phyloP scores from a whole-genome alignment of 495 filamentous ascomycete species.

The Podospora fimiseda region DNA sequence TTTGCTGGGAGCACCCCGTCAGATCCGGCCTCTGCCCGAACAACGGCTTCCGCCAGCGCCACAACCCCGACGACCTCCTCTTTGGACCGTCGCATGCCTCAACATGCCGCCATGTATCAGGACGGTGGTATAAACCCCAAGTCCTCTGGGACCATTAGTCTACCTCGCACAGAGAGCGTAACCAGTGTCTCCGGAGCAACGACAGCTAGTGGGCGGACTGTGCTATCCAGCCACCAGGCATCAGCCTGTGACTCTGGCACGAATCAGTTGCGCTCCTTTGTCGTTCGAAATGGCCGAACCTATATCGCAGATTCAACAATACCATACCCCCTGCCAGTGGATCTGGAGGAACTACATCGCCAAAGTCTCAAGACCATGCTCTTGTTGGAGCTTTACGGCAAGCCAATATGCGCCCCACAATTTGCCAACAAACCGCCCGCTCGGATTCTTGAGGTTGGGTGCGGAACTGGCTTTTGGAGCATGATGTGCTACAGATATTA shows the following conservation, averaged over 20 bases:
- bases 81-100: slow-evolving; percentile 23
- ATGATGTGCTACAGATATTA: slow-evolving; percentile 76
- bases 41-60: slow-evolving; percentile 18
- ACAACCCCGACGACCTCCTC: slow-evolving; percentile 11
- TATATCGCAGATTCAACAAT: slow-evolving; percentile 72
- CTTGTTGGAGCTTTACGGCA: slow-evolving; percentile 71
- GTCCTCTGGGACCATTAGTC: slow-evolving; percentile 13
- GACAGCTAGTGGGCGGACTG: slow-evolving; percentile 29
- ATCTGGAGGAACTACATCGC: slow-evolving; percentile 79
- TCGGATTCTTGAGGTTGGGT: slow-evolving; percentile 79
- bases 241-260: slow-evolving; percentile 18
- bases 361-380: slow-evolving; percentile 81
- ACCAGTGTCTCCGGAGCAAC: slow-evolving; percentile 31
- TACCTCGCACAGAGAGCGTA: slow-evolving; percentile 34
- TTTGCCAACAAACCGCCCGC: slow-evolving; percentile 59
- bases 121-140: slow-evolving; percentile 25
- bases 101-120: slow-evolving; percentile 34
- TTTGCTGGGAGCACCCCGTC: slow-evolving; percentile 24
- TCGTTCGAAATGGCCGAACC: slow-evolving; percentile 66
- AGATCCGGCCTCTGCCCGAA: slow-evolving; percentile 24
- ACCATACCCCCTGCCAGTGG: slow-evolving; percentile 79
- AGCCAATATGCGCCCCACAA: slow-evolving; percentile 66
- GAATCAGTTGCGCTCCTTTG: slow-evolving; percentile 55
- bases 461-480: slow-evolving; percentile 86
- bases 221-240: slow-evolving; percentile 29